phyloP scores from a whole-genome alignment of 1,284 basidiomycete genomes.

The Golubevia sp. region DNA sequence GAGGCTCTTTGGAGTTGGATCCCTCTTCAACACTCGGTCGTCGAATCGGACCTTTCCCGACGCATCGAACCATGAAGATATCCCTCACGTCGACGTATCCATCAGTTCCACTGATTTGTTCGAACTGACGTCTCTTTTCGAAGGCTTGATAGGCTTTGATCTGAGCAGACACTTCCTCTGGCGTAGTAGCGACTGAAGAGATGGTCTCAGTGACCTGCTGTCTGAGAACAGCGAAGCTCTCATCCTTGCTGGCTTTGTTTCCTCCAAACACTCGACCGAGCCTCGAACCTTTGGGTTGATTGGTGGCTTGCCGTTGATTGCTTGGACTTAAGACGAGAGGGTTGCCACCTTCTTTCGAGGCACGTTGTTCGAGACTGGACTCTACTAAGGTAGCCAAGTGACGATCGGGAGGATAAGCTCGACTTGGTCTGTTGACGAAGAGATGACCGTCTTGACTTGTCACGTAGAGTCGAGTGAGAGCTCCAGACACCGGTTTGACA shows the following conservation, averaged over 20 bases:
- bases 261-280: slow-evolving; percentile 4
- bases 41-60: slow-evolving; percentile 27
- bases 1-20: neutral
- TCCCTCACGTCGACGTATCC: slow-evolving; percentile 73
- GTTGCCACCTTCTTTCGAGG: too few relatives aligned
- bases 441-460: slow-evolving; percentile 75
- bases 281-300: slow-evolving; percentile 1
- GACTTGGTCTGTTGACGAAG: slow-evolving; percentile 68
- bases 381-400: slow-evolving; percentile 64
- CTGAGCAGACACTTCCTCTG: slow-evolving; percentile 33
- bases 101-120: slow-evolving; percentile 72
- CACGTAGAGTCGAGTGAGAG: slow-evolving; percentile 72
- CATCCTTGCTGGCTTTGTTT: slow-evolving; percentile 20
- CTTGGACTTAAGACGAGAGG: too few relatives aligned
- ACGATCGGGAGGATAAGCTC: slow-evolving; percentile 73
- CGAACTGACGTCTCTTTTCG: slow-evolving; percentile 66
- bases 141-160: slow-evolving; percentile 35
- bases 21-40: slow-evolving; percentile 30
- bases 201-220: slow-evolving; percentile 38
- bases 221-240: slow-evolving; percentile 61
- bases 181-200: slow-evolving; percentile 24
- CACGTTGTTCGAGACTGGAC: slow-evolving; percentile 32
- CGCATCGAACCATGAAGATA: slow-evolving; percentile 70
- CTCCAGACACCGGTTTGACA: slow-evolving; percentile 70
- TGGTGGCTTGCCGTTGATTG: slow-evolving; percentile 19